Base-by-base conservation (phyloP, 2,329 filamentous ascomycete genomes). In the Neofusicoccum cordaticola region DNA sequence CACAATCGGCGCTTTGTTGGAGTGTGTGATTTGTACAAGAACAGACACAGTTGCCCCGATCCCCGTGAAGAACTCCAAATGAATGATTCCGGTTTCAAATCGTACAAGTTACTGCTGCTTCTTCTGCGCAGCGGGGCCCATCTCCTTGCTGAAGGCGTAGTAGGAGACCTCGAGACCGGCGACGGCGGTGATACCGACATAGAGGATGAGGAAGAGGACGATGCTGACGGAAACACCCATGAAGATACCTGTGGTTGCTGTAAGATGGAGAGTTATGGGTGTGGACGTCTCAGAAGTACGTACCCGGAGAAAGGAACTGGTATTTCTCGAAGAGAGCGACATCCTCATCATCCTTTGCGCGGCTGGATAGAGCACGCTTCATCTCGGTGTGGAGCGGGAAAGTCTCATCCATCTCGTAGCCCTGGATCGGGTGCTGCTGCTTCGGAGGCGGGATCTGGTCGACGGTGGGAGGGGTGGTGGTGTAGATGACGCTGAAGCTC, bases 111-210 rank as follows among this genome's bases (percentile, higher is more conserved):
- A 85, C 78, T 89, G 84, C 82, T 92, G 78, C 75, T 87, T 96
- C 86, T 93, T 96, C 79, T 96, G 91, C 37, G 90, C 90, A 42
- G 88, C 83, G n/a, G 92, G 91, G 0, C 93, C 92, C 83, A 92
- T 96, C 71, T 97, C 94, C 83, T 97, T 97, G 75, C 96, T 94
- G 75, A 98, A 99, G 1, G 95, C 93, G 68, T 91, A 92, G 77
- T 98, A 98, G 0, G 92, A 91, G 35, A 98, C 92, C 76, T 97
- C 85, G 17, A 99, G 83, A 69, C 92, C 94, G 6, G 86, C 82
- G 12, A 98, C 83, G 13, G 91, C 93, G 66, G 79, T 86, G 63
- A 98, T 80, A 13, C 90, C 95, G 64, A 93, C 88, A 69, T 89
- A 89, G 5, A 97, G 81, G 69, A 98, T 93, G 34, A 86, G 81